Evolutionary conservation across 2,329 filamentous ascomycete genomes (phyloP).

Genomic region (Microcyclosporella mali): DNA sequence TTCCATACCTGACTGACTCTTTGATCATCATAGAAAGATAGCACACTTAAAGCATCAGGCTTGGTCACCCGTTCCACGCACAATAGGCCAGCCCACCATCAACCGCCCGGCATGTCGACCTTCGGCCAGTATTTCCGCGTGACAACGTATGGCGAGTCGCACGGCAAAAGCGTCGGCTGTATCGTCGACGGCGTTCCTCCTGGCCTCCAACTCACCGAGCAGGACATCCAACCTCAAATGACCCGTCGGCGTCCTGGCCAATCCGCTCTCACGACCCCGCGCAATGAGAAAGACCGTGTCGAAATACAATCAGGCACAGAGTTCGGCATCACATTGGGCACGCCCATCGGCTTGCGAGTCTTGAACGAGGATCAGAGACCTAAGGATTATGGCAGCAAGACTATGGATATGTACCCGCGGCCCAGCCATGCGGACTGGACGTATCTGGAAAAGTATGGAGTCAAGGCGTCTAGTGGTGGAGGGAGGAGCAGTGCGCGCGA

Average conservation of each 20-base stretch:
- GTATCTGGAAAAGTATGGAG: constrained; percentile 93
- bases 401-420: constrained; percentile 85
- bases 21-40: too few species aligned
- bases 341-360: constrained; percentile 81
- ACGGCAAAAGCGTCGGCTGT: constrained; percentile 87
- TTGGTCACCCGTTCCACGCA: too few species aligned
- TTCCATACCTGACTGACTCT: too few species aligned
- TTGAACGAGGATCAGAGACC: constrained; percentile 90
- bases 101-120: constrained; percentile 62
- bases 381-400: constrained; percentile 70
- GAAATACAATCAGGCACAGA: constrained; percentile 91
- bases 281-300: constrained; percentile 86
- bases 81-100: too few species aligned
- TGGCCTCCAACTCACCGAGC: constrained; percentile 74
- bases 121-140: constrained; percentile 79
- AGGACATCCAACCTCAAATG: constrained; percentile 81
- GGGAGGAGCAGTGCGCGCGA: constrained; percentile 88
- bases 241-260: constrained; percentile 85
- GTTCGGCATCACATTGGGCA: constrained; percentile 81
- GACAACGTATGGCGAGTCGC: constrained; percentile 80
- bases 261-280: constrained; percentile 80
- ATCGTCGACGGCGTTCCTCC: constrained; percentile 92
- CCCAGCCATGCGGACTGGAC: constrained; percentile 95
- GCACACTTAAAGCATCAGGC: too few species aligned
- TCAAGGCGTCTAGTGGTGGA: constrained; percentile 84